These are phyloP conservation scores for Xenoacremonium recifei DNA, from an alignment of 2,329 filamentous ascomycete species.

Conservation along the genomic window DNA sequence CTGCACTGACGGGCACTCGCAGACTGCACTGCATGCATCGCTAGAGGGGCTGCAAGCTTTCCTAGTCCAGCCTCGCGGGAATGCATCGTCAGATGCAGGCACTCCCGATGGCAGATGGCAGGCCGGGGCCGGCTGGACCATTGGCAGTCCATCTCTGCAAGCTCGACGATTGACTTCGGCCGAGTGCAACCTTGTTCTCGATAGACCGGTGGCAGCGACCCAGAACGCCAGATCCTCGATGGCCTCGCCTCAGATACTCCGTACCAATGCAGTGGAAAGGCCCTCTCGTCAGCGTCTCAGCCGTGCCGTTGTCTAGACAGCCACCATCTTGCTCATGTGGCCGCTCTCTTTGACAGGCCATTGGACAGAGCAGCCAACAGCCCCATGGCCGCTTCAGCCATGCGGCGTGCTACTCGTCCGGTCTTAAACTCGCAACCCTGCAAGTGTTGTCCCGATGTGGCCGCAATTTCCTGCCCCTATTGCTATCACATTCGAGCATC, in stretches of 20 bases:
- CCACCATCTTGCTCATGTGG: not conserved
- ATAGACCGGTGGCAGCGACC: too few relatives aligned
- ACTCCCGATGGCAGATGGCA: not conserved
- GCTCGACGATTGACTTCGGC: not conserved
- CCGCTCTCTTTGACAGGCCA: not conserved
- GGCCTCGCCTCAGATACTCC: too few relatives aligned
- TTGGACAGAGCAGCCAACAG: not conserved
- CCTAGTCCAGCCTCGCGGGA: not conserved
- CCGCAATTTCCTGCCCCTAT: not conserved
- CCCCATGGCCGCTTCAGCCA: not conserved
- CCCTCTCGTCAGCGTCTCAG: not conserved
- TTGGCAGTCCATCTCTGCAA: not conserved
- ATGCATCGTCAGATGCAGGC: not conserved
- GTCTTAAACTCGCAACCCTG: not conserved
- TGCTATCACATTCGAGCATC: not conserved
- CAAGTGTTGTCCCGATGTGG: not conserved
- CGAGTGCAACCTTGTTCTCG: too few relatives aligned
- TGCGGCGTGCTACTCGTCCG: not conserved
- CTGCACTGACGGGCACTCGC: too few relatives aligned
- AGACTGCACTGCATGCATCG: too few relatives aligned
- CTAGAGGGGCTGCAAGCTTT: not conserved
- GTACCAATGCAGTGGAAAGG: too few relatives aligned
- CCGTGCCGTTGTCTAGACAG: constrained; percentile 1
- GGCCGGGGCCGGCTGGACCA: too few relatives aligned
- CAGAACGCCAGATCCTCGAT: too few relatives aligned